Conservation (phyloP, 345 rosid genomes). For the Mangifera indica region DNA sequence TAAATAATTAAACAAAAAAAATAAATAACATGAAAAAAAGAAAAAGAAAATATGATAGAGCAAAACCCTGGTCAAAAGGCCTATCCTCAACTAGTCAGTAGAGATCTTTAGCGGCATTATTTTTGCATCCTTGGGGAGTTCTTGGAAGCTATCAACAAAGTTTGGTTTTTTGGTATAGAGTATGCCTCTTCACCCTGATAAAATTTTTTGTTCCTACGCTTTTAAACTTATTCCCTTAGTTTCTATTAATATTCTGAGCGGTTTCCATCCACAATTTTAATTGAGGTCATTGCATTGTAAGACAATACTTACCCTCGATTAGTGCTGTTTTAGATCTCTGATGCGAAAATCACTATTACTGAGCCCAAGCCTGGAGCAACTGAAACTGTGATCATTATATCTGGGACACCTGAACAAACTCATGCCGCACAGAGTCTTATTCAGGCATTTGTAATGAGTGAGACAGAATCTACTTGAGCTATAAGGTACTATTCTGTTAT, state of each 20-base stretch:
- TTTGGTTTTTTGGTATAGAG: neutral
- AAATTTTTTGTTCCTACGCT: neutral
- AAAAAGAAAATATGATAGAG: neutral
- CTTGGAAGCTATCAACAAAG: neutral
- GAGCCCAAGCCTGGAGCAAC: conserved; percentile 62
- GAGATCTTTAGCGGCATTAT: neutral
- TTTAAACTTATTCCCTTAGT: neutral
- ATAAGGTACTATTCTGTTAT: conserved; percentile 8
- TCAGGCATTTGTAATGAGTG: conserved; percentile 79
- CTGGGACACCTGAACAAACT: conserved; percentile 81
- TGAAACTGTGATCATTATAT: conserved; percentile 61
- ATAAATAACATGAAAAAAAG: neutral
- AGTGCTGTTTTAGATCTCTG: conserved; percentile 51
- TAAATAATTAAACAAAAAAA: neutral
- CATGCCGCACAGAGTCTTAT: conserved; percentile 83
- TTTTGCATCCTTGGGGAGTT: neutral
- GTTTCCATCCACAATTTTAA: neutral
- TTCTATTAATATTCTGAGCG: neutral
- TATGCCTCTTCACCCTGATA: neutral
- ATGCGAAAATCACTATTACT: conserved; percentile 56
- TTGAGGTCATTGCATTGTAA: neutral
- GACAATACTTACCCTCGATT: neutral
- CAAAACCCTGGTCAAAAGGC: neutral
- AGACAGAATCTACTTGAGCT: conserved; percentile 44
- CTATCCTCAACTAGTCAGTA: neutral